These are phyloP conservation scores for Aspergillus bombycis DNA, from an alignment of 2,329 filamentous ascomycete species.

Conservation along the genomic window DNA sequence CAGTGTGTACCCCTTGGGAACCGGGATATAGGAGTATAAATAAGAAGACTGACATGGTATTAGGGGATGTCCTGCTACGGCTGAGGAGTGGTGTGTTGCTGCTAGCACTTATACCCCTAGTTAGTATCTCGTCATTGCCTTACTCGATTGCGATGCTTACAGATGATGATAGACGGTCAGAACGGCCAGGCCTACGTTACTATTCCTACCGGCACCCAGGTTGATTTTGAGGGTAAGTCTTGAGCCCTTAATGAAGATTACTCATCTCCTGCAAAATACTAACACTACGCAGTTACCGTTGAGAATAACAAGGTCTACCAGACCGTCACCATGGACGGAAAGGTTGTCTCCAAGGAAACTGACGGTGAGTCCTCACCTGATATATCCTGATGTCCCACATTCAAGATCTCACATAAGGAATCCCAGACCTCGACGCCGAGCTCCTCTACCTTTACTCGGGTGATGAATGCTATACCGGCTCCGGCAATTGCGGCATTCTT, in stretches of 20 bases:
- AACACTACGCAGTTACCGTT: slow-evolving; percentile 10
- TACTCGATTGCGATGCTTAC: not conserved
- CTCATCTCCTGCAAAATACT: not conserved
- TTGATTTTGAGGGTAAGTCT: slow-evolving; percentile 23
- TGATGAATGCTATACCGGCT: slow-evolving; percentile 27
- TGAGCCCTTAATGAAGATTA: too few relatives aligned
- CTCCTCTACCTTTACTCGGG: slow-evolving; percentile 24
- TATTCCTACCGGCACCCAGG: slow-evolving; percentile 14
- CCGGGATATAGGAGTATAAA: fast-evolving
- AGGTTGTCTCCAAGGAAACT: slow-evolving; percentile 21
- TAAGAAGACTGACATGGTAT: not conserved
- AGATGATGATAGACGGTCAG: slow-evolving; percentile 13
- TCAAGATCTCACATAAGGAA: not conserved
- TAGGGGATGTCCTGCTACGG: slow-evolving; percentile 20
- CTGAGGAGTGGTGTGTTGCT: slow-evolving; percentile 23
- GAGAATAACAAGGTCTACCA: slow-evolving; percentile 19
- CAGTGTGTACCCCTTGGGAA: slow-evolving; percentile 12
- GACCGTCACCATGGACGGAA: slow-evolving; percentile 20
- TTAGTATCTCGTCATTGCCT: not conserved
- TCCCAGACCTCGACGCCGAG: slow-evolving; percentile 17
- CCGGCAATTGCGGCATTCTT: slow-evolving; percentile 22
- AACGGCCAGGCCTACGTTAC: slow-evolving; percentile 21
- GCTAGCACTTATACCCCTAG: slow-evolving; percentile 24
- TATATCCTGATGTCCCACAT: not conserved
- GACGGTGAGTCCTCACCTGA: slow-evolving; percentile 11